Evolutionary conservation across 176 grass and related monocot species (phyloP).

Genomic region (Thalia dealbata): DNA sequence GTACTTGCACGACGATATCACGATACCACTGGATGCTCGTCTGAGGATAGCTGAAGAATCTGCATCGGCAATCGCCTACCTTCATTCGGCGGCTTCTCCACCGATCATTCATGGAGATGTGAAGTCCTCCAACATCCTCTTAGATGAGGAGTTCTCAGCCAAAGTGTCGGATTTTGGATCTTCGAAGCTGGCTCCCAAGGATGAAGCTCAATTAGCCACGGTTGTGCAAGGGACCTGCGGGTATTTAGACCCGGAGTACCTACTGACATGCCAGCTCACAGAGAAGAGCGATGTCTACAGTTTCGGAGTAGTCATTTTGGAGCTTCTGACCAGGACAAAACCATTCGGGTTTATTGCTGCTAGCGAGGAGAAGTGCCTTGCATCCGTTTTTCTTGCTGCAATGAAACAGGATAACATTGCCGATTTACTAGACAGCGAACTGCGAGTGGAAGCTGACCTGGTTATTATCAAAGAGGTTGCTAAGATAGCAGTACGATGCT

Average conservation of each 20-base stretch:
- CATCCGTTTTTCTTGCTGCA: background rate
- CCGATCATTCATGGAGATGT: conserved; percentile 14
- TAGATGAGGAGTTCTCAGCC: background rate
- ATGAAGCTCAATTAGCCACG: background rate
- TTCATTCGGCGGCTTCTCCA: background rate
- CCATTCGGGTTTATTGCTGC: background rate
- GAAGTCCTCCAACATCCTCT: conserved; percentile 10
- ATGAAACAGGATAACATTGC: background rate
- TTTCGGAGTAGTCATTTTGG: conserved; percentile 2
- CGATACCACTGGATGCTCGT: conserved; percentile 18
- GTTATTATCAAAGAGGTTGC: conserved; percentile 13
- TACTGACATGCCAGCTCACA: conserved; percentile 18
- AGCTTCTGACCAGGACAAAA: conserved; percentile 11
- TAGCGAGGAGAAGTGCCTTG: conserved; percentile 5
- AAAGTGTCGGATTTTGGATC: conserved; percentile 7
- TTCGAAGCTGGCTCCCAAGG: background rate
- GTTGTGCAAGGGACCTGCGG: conserved; percentile 5
- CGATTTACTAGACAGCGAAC: background rate
- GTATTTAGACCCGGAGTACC: conserved; percentile 31
- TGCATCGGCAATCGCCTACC: conserved; percentile 11
- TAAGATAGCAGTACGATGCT: conserved; percentile 9
- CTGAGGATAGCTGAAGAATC: conserved; percentile 30
- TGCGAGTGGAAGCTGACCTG: background rate
- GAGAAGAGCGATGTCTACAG: conserved; percentile 25
- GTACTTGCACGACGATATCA: conserved; percentile 19